Percentiles rank a stretch among this genome's conserved stretches.
phyloP scores from a whole-genome alignment of 106 monocot genomes.

The Platanthera guangdongensis region DNA sequence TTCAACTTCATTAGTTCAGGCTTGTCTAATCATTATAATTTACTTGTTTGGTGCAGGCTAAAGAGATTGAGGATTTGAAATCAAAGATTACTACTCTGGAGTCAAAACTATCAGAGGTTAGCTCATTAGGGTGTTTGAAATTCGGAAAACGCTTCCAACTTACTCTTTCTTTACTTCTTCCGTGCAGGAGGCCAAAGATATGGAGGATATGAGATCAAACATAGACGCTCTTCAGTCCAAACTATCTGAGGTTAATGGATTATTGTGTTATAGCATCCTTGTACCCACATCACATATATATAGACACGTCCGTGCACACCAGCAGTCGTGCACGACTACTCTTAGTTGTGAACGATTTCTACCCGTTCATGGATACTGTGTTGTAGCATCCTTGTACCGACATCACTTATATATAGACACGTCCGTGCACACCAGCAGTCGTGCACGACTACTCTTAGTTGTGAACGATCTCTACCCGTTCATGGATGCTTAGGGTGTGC shows the following conservation, averaged over 20 bases:
- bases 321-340: too few species aligned
- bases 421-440: too few species aligned
- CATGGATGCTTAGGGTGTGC: too few species aligned
- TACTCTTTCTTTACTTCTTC: not conserved
- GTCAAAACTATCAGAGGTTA: constrained; percentile 57
- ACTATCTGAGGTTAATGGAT: constrained; percentile 1
- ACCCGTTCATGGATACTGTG: not conserved
- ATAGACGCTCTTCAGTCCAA: constrained; percentile 36
- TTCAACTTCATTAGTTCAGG: not conserved
- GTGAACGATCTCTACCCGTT: too few species aligned
- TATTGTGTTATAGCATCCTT: not conserved
- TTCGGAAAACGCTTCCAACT: not conserved
- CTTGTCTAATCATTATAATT: not conserved
- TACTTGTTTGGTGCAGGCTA: constrained; percentile 28
- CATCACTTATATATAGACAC: not conserved
- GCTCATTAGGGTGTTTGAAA: constrained; percentile 4
- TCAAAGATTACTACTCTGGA: constrained; percentile 43
- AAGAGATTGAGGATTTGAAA: constrained; percentile 51
- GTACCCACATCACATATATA: not conserved
- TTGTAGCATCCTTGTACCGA: not conserved
- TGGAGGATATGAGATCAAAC: constrained; percentile 43
- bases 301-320: too few species aligned
- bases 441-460: too few species aligned
- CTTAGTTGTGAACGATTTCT: too few species aligned
- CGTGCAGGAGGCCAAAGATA: constrained; percentile 55